These are phyloP conservation scores for Colletotrichum neosansevieriae DNA, from an alignment of 2,329 filamentous ascomycete genomes.

Conservation along the genomic window DNA sequence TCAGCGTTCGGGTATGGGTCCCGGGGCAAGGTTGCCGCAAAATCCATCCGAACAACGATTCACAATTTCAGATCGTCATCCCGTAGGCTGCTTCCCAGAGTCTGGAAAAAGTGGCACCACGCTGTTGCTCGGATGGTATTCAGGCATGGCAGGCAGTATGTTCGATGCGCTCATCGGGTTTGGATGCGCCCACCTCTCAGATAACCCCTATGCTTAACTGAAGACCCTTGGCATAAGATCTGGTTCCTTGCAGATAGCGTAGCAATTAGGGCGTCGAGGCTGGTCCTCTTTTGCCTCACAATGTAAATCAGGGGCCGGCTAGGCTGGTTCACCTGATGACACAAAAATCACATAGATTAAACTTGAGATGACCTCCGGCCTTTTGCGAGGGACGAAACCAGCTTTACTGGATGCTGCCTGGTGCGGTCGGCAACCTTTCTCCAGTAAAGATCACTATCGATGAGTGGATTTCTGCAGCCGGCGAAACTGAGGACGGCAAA, in stretches of 20 bases:
- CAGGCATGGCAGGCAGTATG: not conserved
- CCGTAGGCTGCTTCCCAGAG: constrained; percentile 11
- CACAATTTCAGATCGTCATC: not conserved
- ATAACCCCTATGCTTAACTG: constrained; percentile 18
- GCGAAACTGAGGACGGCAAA: constrained; percentile 1
- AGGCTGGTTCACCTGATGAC: constrained; percentile 14
- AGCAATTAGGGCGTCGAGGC: constrained; percentile 13
- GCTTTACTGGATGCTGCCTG: constrained; percentile 2
- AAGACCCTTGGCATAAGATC: constrained; percentile 11
- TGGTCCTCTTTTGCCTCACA: constrained; percentile 7
- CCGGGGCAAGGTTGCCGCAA: not conserved
- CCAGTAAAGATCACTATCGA: not conserved
- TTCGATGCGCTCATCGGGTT: constrained; percentile 1
- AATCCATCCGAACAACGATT: not conserved
- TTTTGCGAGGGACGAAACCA: constrained; percentile 5
- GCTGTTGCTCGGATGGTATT: constrained; percentile 1
- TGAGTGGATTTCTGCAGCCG: not conserved
- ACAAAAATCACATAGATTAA: constrained; percentile 25
- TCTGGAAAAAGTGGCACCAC: not conserved
- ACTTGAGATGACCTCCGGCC: not conserved
- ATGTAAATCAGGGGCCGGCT: constrained; percentile 32
- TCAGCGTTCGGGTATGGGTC: not conserved
- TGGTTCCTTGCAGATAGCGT: constrained; percentile 11
- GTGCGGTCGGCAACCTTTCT: not conserved
- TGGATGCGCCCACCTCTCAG: not conserved